phyloP scores from a whole-genome alignment of 1,284 basidiomycete species.

The Marasmius oreades region DNA sequence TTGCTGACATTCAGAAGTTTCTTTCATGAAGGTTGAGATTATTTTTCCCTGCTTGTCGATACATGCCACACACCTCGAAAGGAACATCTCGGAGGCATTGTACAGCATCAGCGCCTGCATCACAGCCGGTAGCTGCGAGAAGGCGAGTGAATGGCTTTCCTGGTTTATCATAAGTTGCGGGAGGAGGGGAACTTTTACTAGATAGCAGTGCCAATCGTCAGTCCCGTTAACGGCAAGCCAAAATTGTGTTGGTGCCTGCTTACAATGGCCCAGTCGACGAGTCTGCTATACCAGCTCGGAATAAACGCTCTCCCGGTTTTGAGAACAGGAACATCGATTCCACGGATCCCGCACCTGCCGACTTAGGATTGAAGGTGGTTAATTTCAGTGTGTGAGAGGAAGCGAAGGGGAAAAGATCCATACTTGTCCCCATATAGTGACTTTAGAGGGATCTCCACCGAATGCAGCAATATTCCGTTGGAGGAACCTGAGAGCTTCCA shows the following conservation, averaged over 20 bases:
- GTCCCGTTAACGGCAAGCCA: not conserved
- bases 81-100: conserved; percentile 45
- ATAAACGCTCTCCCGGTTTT: conserved; percentile 31
- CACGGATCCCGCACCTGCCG: conserved; percentile 55
- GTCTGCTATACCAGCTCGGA: conserved; percentile 52
- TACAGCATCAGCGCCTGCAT: conserved; percentile 35
- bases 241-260: not conserved
- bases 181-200: conserved; percentile 52
- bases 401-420: not conserved
- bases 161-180: conserved; percentile 48
- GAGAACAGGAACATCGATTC: conserved; percentile 49
- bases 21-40: not conserved
- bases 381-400: not conserved
- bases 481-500: conserved; percentile 15
- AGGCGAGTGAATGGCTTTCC: conserved; percentile 51
- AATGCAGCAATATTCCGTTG: conserved; percentile 18
- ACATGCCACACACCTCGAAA: conserved; percentile 34
- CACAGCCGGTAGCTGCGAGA: conserved; percentile 42
- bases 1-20: conserved; percentile 46
- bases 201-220: not conserved
- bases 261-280: conserved; percentile 42
- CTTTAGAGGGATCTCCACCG: conserved; percentile 18
- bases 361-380: conserved; percentile 31
- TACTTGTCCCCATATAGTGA: conserved; percentile 24
- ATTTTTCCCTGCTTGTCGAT: not conserved